Base-by-base conservation (phyloP, 768 basidiomycete species). In the Terana coerulea region DNA sequence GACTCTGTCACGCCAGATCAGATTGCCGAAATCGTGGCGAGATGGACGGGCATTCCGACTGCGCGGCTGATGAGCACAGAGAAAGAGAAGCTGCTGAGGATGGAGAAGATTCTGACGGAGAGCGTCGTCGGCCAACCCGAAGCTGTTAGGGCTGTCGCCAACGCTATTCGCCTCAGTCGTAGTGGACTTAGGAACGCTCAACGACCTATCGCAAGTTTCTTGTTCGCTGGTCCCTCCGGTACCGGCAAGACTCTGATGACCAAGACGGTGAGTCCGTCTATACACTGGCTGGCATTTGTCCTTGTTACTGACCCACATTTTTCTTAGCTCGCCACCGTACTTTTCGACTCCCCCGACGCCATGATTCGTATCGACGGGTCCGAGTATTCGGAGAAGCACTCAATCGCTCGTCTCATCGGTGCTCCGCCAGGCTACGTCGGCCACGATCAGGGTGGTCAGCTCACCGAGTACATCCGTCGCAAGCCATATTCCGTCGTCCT, bases 31-130 rank as follows among this genome's bases (percentile, higher is more conserved):
- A 94, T 98, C 55, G 92, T 98, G 22, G 88, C 83, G 17, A 79
- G 88, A 51, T 98, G 94, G 94, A 95, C 93, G 3, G 84, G 83
- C 36, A 91, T 98, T 50, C 95, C 95, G 2, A 88, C 95, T 11
- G 88, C 88, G 25, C 77, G 87, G 19, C 73, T 97, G 33, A 78
- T 92, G 73, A 86, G 88, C n/a, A 82, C 88, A 1, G 90, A 98
- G 72, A 86, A 84, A 68, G 92, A 98, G 65, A 95, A 95, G 68
- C 71, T 93, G 24, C 69, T 93, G 34, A 73, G 76, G 61, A 83
- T 98, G 86, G 95, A 98, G 70, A 88, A 86, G 65, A 78, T 87
- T 30, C 74, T 99, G 34, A 73, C 81, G 21, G 70, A 77, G 48
- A 81, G 79, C 31, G 91, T 98, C 17, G 84, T 98, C 39, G 94